Evolutionary conservation across 1,139 yeast species (phyloP), one percentile per base, ranked within the genome.

Genomic region (Yamadazyma aaseri): DNA sequence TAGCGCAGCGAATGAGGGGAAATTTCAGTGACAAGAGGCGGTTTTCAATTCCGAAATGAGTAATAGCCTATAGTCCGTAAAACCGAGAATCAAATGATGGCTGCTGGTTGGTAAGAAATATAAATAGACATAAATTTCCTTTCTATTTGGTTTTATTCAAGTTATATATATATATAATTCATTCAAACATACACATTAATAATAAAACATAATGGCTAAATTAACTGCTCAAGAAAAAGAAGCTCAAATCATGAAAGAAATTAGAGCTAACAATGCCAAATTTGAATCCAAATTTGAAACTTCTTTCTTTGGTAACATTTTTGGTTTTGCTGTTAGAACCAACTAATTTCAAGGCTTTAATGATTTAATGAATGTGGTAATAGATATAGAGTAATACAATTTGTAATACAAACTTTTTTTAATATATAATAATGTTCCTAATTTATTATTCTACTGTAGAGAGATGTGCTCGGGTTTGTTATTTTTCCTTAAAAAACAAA

Each of bases 191-290:
- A 29, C 26, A 22, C 5, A 28, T 15, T 17, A 10, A 21, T 27
- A 10, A 38, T 17, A n/a, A n/a, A n/a, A n/a, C n/a, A n/a, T n/a
- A 25, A 38, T 35, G 39, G 39, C 45, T 33, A 56, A 50, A 47
- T 42, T 58, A 47, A 55, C 63, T 45, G 71, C 71, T 36, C 60
- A 55, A 46, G 73, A 70, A 53, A 70, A 70, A 56, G 76, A 70
- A 58, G 74, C 73, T 44, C 60, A 57, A 49, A 69, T 70, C 46
- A 69, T 70, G 75, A 60, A 59, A 38, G 74, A 69, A 45, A 69
- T 70, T 45, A 65, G 71, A 61, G 56, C 65, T 24, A 50, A 48
- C 38, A 36, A 49, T 33, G 56, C 51, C 33, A 63, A 58, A 48
- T 68, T 47, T 53, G 73, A 67, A 45, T 55, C 69, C 22, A 69